A percentile compares a stretch with the other conserved stretches of the same genome.
Conservation (phyloP, 495 filamentous ascomycete species). For the Penicillium atrosanguineum region DNA sequence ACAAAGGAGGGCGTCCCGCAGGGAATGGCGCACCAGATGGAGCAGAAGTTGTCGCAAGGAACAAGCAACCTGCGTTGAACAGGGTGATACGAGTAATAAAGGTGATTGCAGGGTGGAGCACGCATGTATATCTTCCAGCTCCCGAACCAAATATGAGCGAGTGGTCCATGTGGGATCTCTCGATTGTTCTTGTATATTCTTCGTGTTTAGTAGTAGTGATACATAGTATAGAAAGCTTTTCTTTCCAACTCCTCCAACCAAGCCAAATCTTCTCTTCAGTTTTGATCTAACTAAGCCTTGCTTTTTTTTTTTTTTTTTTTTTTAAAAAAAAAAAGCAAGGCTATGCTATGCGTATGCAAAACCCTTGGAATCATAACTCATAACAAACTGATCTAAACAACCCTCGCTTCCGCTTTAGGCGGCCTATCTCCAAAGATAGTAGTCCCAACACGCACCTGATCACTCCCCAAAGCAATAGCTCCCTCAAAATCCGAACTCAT, state of each 20-base stretch:
- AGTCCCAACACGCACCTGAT: conserved; percentile 92
- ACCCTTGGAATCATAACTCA: conserved; percentile 13
- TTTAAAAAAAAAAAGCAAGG: no score
- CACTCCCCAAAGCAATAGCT: conserved; percentile 78
- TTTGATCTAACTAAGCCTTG: no score
- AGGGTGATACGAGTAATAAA: conserved; percentile 10
- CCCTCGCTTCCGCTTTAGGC: conserved; percentile 63
- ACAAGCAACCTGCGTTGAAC: conserved; percentile 7
- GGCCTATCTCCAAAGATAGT: conserved; percentile 87
- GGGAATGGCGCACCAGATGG: conserved; percentile 79
- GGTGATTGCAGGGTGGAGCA: conserved; percentile 9
- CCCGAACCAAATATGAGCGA: conserved; percentile 22
- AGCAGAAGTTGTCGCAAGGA: conserved; percentile 69
- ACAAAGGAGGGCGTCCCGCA: conserved; percentile 88
- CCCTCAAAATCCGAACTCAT: conserved; percentile 97
- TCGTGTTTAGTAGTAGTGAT: conserved; percentile 9
- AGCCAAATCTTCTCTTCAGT: no score
- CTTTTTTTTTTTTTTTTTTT: no score
- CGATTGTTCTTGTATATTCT: conserved; percentile 22
- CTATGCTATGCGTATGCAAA: conserved; percentile 9
- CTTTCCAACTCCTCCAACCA: background rate
- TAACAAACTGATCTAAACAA: conserved; percentile 23
- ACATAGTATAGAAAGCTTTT: conserved; percentile 11
- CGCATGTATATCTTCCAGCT: conserved; percentile 26
- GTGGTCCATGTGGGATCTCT: conserved; percentile 7